Conservation (phyloP, 768 basidiomycete genomes). For the Galerina sulciceps region DNA sequence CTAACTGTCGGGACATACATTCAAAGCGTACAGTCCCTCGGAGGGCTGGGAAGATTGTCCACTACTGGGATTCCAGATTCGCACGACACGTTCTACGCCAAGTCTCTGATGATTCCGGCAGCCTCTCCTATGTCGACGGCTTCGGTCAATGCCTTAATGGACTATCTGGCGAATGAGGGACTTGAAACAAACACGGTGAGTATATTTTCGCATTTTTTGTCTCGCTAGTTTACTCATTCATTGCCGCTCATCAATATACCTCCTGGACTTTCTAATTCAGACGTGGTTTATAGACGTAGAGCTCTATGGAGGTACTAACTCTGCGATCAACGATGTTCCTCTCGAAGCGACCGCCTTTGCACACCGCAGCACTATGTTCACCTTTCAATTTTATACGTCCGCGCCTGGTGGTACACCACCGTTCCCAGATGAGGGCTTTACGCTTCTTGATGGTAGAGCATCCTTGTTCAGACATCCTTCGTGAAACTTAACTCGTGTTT, state of each 20-base stretch:
- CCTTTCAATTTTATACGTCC: constrained; percentile 55
- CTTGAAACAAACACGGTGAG: constrained; percentile 35
- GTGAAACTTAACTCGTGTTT: background rate
- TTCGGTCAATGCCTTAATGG: constrained; percentile 40
- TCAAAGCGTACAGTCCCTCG: constrained; percentile 32
- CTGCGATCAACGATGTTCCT: constrained; percentile 46
- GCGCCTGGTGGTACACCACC: constrained; percentile 38
- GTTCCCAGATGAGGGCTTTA: constrained; percentile 47
- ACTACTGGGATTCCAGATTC: constrained; percentile 26
- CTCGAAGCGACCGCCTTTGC: constrained; percentile 47
- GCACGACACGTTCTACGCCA: constrained; percentile 49
- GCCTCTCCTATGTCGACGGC: constrained; percentile 32
- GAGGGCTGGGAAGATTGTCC: constrained; percentile 26
- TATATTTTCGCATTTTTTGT: background rate
- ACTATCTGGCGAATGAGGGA: constrained; percentile 43
- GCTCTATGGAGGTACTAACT: constrained; percentile 48
- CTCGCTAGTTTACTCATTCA: no score
- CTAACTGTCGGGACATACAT: constrained; percentile 33
- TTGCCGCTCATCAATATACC: background rate
- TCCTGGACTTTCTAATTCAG: constrained; percentile 5
- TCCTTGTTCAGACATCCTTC: background rate
- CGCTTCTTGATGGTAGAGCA: constrained; percentile 44
- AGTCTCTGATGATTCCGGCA: constrained; percentile 45
- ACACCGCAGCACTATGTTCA: constrained; percentile 46
- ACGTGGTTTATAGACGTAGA: constrained; percentile 40